Base-by-base conservation (phyloP, 2,329 filamentous ascomycete genomes). In the Penicillium verrucosum region DNA sequence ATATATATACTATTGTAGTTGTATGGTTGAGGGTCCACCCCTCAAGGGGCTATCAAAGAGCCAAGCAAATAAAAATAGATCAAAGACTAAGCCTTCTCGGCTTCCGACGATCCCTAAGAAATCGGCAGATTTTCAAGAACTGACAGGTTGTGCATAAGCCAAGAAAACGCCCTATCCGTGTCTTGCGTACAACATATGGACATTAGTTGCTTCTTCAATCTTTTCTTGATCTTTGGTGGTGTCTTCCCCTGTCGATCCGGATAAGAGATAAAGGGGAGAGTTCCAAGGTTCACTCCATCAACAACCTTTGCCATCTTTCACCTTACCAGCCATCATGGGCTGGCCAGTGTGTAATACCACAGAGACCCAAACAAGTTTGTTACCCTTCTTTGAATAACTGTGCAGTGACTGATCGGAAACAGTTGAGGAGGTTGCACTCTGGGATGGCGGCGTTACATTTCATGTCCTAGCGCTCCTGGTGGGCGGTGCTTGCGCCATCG, bases 381-480 rank as follows among this genome's bases (percentile, higher is more conserved):
- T 45, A 12, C 18, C 36, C 30, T 29, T 10, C 16, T 25, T 36
- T 41, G 25, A 54, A 62, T 27, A 32, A n/a, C 23, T 27, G 38
- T 27, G 21, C 52, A 52, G 43, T 27, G 45, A 56, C 59, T 65
- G 34, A 65, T 49, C 29, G 40, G 30, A 34, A 41, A 60, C 58
- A 78, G 77, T 81, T 60, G 60, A 70, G 51, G 82, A 85, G 67
- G 70, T 70, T 21, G 73, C 75, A n/a, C 69, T 86, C 50, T 84
- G 79, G 77, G 73, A 80, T 65, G 71, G 70, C 51, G 75, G 75
- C 47, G 67, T 84, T 59, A 82, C 80, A 34, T 85, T 85, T 65
- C 84, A 86, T 66, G 70, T 78, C 29, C 72, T 86, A 29, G 81
- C 81, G 56, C 75, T 85, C 44, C 77, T 81, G 50, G 69, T 86